Evolutionary conservation across 495 filamentous ascomycete species (phyloP), one percentile per base, ranked within the genome.

Genomic region (Symbiotaphrina buchneri): DNA sequence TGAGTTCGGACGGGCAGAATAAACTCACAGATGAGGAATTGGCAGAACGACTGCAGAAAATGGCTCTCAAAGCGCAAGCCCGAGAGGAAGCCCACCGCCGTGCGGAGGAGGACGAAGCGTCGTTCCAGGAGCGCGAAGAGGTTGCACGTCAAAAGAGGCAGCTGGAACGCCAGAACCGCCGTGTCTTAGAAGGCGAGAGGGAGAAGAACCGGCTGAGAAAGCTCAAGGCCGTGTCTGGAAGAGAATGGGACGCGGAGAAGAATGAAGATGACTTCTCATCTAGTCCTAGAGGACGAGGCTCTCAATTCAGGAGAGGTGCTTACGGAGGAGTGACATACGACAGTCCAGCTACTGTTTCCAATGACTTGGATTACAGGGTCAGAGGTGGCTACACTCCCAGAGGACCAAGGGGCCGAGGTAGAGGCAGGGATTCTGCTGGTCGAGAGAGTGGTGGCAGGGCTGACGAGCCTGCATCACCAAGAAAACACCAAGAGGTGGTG

Each of bases 191-290:
- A 40, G 58, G 52, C 18, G 77, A 84, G 46, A 50, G 77, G 14
- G 76, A 80, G 42, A 62, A 61, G 39, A 84, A 84, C 38, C 51
- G 74, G 21, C 54, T 63, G 42, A 52, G 77, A 32, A 84, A 84
- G 42, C 49, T 84, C 13, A 59, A 67, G 17, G 70, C 73, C 10
- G 47, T 68, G 23, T 57, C 53, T 0, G 74, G 65, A 2, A 53
- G 77, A 25, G 77, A 83, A 46, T 84, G 77, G 77, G 77, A 84
- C 53, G 58, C 60, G 10, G 63, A 71, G 38, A 83, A 84, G 46
- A 60, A 59, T 15, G 73, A 80, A 38, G 64, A 68, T 11, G 62
- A 71, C 43, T 64, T 55, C 34, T 28, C 15, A 1, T 41, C 38
- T 5, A 58, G 50, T 1, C 51, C 49, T 24, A 41, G 43, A 31